A percentile compares a stretch with the other conserved stretches of the same genome.
Evolutionary conservation across 805 yeast species (phyloP).

Genomic region (Teunomyces pallodes): DNA sequence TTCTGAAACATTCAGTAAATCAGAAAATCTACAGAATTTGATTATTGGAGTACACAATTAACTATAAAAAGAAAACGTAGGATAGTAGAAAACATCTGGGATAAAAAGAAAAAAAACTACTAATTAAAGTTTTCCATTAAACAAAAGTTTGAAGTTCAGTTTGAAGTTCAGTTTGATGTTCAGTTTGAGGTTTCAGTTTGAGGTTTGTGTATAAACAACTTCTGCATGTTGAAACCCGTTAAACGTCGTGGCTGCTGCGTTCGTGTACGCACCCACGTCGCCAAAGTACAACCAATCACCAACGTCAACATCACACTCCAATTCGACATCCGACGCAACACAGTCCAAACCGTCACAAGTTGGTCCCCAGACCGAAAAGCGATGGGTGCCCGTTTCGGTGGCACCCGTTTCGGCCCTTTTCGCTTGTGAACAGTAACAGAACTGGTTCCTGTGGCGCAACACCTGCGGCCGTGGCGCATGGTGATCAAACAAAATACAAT

Average conservation of each 20-base stretch:
- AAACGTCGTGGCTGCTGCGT: constrained; percentile 88
- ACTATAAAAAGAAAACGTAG: too few species aligned
- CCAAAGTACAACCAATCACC: constrained; percentile 94
- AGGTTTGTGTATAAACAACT: constrained; percentile 44
- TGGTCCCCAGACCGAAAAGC: constrained; percentile 92
- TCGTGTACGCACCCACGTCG: constrained; percentile 86
- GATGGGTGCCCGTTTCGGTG: constrained; percentile 24
- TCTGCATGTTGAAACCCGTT: constrained; percentile 76
- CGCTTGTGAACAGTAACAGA: constrained; percentile 30
- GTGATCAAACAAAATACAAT: constrained; percentile 91
- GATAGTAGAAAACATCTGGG: too few species aligned
- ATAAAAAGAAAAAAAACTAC: too few species aligned
- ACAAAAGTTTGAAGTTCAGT: too few species aligned
- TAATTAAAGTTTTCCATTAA: too few species aligned
- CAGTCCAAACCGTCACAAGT: constrained; percentile 97
- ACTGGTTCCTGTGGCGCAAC: constrained; percentile 52
- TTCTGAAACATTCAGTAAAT: too few species aligned
- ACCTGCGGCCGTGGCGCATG: constrained; percentile 73
- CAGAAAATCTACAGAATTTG: too few species aligned
- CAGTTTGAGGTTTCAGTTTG: too few species aligned
- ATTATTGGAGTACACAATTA: too few species aligned
- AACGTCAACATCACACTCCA: constrained; percentile 61
- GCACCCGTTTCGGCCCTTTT: constrained; percentile 7
- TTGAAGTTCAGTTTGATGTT: too few species aligned
- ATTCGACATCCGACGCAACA: constrained; percentile 49